Evolutionary conservation across 2,329 filamentous ascomycete species (phyloP).

Genomic region (Clathrospora elynae): DNA sequence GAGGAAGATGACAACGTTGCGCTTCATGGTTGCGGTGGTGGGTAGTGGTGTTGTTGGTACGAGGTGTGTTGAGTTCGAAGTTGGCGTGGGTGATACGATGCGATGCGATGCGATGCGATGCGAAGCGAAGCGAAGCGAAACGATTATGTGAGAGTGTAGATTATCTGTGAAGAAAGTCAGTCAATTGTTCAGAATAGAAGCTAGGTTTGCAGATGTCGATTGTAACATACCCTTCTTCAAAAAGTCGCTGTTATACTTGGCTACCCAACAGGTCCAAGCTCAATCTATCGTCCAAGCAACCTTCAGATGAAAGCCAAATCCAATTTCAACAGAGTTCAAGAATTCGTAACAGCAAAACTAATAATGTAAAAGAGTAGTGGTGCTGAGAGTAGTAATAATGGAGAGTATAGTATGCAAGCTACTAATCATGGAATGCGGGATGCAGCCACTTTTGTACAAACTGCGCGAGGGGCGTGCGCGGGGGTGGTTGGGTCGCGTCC

Average conservation of each 20-base stretch:
- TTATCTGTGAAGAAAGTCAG: too few species aligned
- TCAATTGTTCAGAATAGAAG: not conserved
- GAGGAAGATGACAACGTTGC: slow-evolving; percentile 59
- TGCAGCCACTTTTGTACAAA: slow-evolving; percentile 39
- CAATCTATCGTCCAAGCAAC: slow-evolving; percentile 17
- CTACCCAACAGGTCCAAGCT: slow-evolving; percentile 16
- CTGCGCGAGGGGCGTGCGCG: slow-evolving; percentile 27
- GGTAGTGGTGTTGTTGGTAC: not conserved
- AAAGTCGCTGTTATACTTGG: slow-evolving; percentile 1
- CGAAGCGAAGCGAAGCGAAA: too few species aligned
- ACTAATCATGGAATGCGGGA: slow-evolving; percentile 19
- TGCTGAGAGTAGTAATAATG: slow-evolving; percentile 1
- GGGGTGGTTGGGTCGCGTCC: slow-evolving; percentile 31
- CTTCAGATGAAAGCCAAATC: slow-evolving; percentile 1
- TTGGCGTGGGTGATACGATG: not conserved
- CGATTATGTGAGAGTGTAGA: too few species aligned
- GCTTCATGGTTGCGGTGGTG: slow-evolving; percentile 51
- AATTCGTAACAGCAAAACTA: not conserved
- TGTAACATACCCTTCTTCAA: not conserved
- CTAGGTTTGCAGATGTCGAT: not conserved
- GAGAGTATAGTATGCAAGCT: slow-evolving; percentile 21
- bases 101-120: too few species aligned
- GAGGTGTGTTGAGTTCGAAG: not conserved
- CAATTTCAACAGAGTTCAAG: not conserved
- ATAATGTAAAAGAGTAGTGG: not conserved